A percentile compares a stretch with the other conserved stretches of the same genome.
phyloP scores from a whole-genome alignment of 2,329 filamentous ascomycete genomes.

The Paraconiothyrium sp. region DNA sequence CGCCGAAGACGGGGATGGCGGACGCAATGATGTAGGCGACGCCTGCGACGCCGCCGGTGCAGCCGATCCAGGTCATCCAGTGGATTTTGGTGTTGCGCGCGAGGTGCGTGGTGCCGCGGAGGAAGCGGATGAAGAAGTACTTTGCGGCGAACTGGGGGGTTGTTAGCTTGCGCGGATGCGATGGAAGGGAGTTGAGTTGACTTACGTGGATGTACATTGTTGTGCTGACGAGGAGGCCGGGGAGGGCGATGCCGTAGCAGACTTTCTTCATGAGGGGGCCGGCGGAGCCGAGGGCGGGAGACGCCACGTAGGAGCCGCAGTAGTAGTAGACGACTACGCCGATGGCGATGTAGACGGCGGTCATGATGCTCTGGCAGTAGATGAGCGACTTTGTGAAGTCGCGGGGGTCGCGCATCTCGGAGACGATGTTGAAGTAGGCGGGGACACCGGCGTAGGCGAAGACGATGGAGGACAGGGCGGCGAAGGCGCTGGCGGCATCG shows the following conservation, averaged over 20 bases:
- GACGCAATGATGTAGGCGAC: constrained; percentile 37
- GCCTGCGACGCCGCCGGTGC: constrained; percentile 29
- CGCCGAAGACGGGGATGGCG: constrained; percentile 40
- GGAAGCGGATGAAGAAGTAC: constrained; percentile 70
- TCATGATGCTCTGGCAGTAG: constrained; percentile 69
- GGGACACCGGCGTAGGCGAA: constrained; percentile 63
- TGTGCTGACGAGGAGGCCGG: constrained; percentile 47
- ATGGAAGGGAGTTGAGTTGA: too few relatives aligned
- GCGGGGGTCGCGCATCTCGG: constrained; percentile 69
- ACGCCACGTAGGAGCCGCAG: constrained; percentile 68
- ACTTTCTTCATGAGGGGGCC: constrained; percentile 66
- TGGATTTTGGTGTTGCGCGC: constrained; percentile 34
- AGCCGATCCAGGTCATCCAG: constrained; percentile 38
- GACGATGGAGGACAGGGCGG: constrained; percentile 33
- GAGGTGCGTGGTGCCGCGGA: constrained; percentile 74
- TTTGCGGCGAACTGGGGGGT: constrained; percentile 32
- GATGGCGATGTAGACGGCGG: constrained; percentile 70
- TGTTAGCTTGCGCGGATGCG: constrained; percentile 3
- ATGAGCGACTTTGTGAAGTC: constrained; percentile 66
- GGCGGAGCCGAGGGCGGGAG: constrained; percentile 73
- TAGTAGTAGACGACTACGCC: constrained; percentile 75
- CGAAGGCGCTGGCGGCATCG: constrained; percentile 29
- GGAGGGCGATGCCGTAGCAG: constrained; percentile 73
- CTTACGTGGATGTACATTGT: constrained; percentile 36
- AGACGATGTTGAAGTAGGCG: constrained; percentile 73